Base-by-base conservation (phyloP, 352 stramenopile species). In the Phytopythium montanum region DNA sequence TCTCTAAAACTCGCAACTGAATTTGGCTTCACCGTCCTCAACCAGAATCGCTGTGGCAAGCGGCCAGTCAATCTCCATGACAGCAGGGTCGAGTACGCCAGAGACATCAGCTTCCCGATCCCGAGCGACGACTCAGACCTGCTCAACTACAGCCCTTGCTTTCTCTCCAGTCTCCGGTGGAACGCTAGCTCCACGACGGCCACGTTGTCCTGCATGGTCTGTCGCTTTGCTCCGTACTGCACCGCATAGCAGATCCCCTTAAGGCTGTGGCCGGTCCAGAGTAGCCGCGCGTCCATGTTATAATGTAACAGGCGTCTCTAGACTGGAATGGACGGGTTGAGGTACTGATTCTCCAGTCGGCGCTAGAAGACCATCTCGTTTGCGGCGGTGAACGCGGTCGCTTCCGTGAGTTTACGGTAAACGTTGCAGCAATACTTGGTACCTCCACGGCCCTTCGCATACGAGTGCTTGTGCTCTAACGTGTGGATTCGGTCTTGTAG, bases 361-460 rank as follows among this genome's bases (percentile, higher is more conserved):
- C 62, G 56, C 31, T 42, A 31, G 29, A 65, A 70, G 10, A 52
- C 26, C 13, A 73, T 65, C 46, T 65, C 59, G 28, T 64, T 25
- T 23, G 60, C 41, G 3, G 28, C 16, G 42, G 38, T 53, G 13
- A 73, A 63, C 3, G 42, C 50, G 6, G 66, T 70, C 0, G 3
- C 9, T 0, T 29, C 3, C 0, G 63, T 52, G 0, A 73, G 56
- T 6, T 64, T 18, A 6, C 53, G 51, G 31, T 64, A 73, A 44
- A 73, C 70, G 7, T 65, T 61, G 59, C 68, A 73, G 23, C 66
- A 42, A 46, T 62, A 73, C 50, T 67, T 69, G 0, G 59, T 70
- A 0, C n/a, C 23, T 2, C 4, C 36, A 16, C 29, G 52, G 10
- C 59, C 59, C 61, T 70, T 73, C 2, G 70, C 53, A 25, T 59